phyloP scores from a whole-genome alignment of 192 early-diverging fungal genomes.

The Phlyctochytrium planicorne region DNA sequence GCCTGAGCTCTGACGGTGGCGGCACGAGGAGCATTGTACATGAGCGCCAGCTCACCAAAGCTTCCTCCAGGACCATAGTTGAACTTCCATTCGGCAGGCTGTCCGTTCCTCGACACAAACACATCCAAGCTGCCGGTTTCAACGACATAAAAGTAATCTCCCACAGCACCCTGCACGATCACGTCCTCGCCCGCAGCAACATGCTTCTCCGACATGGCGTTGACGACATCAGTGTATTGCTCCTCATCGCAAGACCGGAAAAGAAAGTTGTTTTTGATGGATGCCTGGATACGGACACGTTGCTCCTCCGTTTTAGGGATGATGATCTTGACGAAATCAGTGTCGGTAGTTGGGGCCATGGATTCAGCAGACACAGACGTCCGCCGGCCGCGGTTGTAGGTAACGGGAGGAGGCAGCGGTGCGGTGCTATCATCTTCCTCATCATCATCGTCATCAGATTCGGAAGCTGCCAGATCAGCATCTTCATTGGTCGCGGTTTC shows the following conservation, averaged over 20 bases:
- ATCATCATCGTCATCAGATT: conserved; percentile 57
- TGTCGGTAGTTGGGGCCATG: conserved; percentile 84
- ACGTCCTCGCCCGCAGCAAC: conserved; percentile 69
- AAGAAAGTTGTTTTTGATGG: conserved; percentile 89
- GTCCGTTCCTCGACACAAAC: conserved; percentile 71
- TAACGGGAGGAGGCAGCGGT: conserved; percentile 57
- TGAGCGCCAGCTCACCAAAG: conserved; percentile 98
- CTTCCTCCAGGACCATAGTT: conserved; percentile 80
- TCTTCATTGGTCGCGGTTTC: conserved; percentile 21
- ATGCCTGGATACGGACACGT: conserved; percentile 70
- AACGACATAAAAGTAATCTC: conserved; percentile 98
- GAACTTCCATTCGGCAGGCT: conserved; percentile 68
- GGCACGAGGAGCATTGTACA: conserved; percentile 98
- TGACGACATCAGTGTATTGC: conserved; percentile 88
- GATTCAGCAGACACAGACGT: conserved; percentile 96
- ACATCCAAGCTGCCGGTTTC: conserved; percentile 91
- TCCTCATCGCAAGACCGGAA: conserved; percentile 96
- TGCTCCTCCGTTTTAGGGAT: conserved; percentile 89
- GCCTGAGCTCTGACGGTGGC: conserved; percentile 90
- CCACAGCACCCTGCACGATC: conserved; percentile 92
- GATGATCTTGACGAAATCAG: conserved; percentile 79
- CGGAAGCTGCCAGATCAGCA: conserved; percentile 43
- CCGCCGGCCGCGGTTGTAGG: conserved; percentile 82
- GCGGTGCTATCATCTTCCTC: conserved; percentile 62
- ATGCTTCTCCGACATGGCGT: conserved; percentile 93